A percentile compares a stretch with the other conserved stretches of the same genome.
phyloP scores from a whole-genome alignment of 2,329 filamentous ascomycete genomes.

The Juglanconis oblonga region DNA sequence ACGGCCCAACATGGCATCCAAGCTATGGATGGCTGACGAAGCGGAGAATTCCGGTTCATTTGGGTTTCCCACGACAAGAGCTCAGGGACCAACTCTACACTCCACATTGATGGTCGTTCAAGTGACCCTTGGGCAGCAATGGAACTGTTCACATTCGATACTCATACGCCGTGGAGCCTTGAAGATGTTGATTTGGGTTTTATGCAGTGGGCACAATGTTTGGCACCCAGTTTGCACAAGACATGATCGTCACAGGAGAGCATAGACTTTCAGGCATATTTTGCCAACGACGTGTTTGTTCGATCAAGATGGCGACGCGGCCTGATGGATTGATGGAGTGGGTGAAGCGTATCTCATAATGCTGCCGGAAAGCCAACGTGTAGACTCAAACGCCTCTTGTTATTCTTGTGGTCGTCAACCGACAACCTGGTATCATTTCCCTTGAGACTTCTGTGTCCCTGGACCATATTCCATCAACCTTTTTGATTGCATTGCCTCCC shows the following conservation, averaged over 20 bases:
- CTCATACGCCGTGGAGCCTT: too few relatives aligned
- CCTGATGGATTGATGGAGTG: slow-evolving; percentile 17
- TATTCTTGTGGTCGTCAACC: slow-evolving; percentile 7
- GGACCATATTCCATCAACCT: slow-evolving; percentile 7
- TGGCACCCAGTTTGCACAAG: neutral
- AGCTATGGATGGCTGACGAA: too few relatives aligned
- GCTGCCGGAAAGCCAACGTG: slow-evolving; percentile 10
- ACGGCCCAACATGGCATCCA: too few relatives aligned
- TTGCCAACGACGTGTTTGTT: neutral
- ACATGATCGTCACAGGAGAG: neutral
- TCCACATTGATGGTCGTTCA: too few relatives aligned
- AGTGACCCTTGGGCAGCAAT: too few relatives aligned
- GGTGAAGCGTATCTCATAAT: slow-evolving; percentile 16
- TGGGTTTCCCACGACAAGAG: too few relatives aligned
- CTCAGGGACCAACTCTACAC: too few relatives aligned
- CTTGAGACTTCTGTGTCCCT: slow-evolving; percentile 13
- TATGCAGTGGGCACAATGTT: too few relatives aligned
- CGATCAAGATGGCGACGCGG: slow-evolving; percentile 10
- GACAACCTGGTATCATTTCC: slow-evolving; percentile 19
- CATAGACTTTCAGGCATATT: neutral
- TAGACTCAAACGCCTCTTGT: neutral
- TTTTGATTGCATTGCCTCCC: slow-evolving; percentile 7
- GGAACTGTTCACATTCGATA: too few relatives aligned
- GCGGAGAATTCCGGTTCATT: too few relatives aligned
- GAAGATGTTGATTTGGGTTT: too few relatives aligned